Evolutionary conservation across 495 filamentous ascomycete species (phyloP), one percentile per base, ranked within the genome.

Genomic region (Neurospora cerealis): DNA sequence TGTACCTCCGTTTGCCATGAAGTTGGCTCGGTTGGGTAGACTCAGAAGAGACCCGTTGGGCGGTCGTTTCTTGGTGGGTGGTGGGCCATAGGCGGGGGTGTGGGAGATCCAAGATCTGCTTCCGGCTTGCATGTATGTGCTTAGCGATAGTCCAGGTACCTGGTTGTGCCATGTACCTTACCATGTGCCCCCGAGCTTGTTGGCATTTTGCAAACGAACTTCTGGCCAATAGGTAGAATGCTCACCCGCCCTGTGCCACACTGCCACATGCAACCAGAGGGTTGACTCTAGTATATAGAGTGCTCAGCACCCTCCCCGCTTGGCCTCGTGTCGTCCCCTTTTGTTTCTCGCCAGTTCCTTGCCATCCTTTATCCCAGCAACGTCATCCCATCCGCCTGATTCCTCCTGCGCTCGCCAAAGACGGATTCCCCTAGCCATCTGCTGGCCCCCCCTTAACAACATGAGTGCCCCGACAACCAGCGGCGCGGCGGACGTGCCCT

Each of bases 1-100:
- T 85, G 62, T 85, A 83, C 48, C 21, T 77, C 42, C 41, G n/a
- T 6, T 39, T 78, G 39, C 77, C 77, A 9, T 78, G 44, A 75
- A 41, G n/a, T 46, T 42, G 21, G n/a, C 8, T 42, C 39, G 42
- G 42, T 46, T n/a, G 1, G 6, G 42, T 46, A 46, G 42, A n/a
- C 42, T 46, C 8, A 8, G 19, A n/a, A 46, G 42, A 46, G 19
- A 9, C 19, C 7, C 7, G 42, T n/a, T 46, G 8, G 19, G 19
- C 8, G 19, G 42, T 46, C 42, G 17, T 46, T 21, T 46, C 3
- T 19, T 46, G 42, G 19, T 21, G 42, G 42, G 19, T 21, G 13
- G 15, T 41, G 13, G 40, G 40, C 40, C 13, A 5, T 41, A 13
- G 40, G 40, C 13, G 40, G 40, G 40, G 40, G 40, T 17, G 40